Evolutionary conservation across 2,329 filamentous ascomycete species (phyloP), one percentile per base, ranked within the genome.

Genomic region (Madurella mycetomatis): DNA sequence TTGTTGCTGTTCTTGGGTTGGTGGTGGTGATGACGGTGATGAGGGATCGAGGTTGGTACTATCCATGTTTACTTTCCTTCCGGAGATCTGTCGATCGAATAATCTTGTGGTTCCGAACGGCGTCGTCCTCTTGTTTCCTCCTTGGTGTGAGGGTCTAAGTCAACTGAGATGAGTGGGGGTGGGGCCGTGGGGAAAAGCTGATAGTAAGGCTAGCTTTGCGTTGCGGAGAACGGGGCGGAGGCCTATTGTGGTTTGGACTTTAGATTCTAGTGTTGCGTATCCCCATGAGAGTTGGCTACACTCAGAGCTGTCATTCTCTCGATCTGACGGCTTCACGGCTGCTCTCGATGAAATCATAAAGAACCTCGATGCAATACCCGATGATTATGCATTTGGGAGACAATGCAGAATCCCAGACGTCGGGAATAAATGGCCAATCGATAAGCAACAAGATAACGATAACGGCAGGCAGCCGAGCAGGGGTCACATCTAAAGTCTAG

Each of bases 381-480:
- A 25, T 25, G 7, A 25, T 25, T 25, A 15, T 37, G 34, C 34
- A 12, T 37, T 37, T 15, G 9, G 9, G 4, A 11, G 13, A 15
- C 34, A 34, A 12, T 12, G 31, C 31, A 12, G 34, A 9, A 11
- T 12, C 11, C 34, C 34, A 37, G 34, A 37, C 34, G 34, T 12
- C 34, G 9, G 34, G 11, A 11, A 37, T 37, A 37, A 37, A 12
- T 15, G 11, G 13, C 55, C 55, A 57, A 55, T 60, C 17, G 49
- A 48, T 53, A 51, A 42, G 37, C 43, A 13, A 4, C 25, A 16
- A 41, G 51, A 56, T 54, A 53, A 50, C 39, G 41, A 31, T 34
- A 37, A 8, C 44, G 44, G 44, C 50, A 57, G 57, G 57, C 57
- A 60, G 49, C 55, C 30, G 34, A 43, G 16, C 47, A 50, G 30